Base-by-base conservation (phyloP, 768 basidiomycete genomes). In the Kwoniella sp. region DNA sequence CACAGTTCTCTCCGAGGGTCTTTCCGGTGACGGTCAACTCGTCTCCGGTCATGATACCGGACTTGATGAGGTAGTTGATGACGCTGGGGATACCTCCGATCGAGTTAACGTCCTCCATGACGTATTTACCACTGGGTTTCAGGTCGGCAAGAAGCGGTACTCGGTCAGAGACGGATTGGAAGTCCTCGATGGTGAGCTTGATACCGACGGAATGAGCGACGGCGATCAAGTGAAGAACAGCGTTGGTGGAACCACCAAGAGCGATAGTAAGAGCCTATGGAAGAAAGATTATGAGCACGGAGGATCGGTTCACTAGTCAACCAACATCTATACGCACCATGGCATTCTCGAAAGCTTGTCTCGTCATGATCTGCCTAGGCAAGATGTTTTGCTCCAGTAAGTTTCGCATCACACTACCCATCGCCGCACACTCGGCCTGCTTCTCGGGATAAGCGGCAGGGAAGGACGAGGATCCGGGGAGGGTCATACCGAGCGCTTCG, bases 221-320 rank as follows among this genome's bases (percentile, higher is more conserved):
- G 50, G 96, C 96, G 76, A 98, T 93, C 67, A 99, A 84, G 81
- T 99, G 96, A 34, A 99, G 84, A 34, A 98, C 96, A 29, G 94
- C 95, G 80, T 98, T 98, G 30, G 96, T 98, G 20, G 94, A 97
- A 29, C 96, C 96, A 50, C 96, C 96, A 41, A 99, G 87, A 72
- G 94, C 89, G 90, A 99, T 95, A 28, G 92, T 93, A 56, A 99
- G 82, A 23, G 93, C 91, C 93, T 96, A 73, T 12, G 57, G 55
- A 45, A 17, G 17, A 45, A 3, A 17, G 20, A 17, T 20, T 45
- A 45, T 72, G 17, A 66, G 65, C 51, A 26, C 13, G 3, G 15
- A 23, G 30, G n/a, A 11, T 9, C 23, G 13, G 17, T 15, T 17
- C 5, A n/a, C 23, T 12, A n/a, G 34, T 34, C 5, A 34, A 34